Evolutionary conservation across 768 basidiomycete genomes (phyloP), one percentile per base, ranked within the genome.

Genomic region (Russula virescens): DNA sequence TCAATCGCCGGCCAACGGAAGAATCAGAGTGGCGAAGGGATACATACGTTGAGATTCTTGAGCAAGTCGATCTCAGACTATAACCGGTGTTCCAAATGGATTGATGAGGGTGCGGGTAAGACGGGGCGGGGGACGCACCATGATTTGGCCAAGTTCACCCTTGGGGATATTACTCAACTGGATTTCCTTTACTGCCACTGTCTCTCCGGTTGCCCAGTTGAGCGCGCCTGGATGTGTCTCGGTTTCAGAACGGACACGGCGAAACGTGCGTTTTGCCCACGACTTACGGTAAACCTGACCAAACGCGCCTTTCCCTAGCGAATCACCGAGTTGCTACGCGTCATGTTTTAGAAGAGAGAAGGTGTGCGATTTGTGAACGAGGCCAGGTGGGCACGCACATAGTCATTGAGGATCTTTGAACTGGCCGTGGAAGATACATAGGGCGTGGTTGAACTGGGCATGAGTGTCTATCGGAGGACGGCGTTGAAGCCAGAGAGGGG

Each of bases 111-210:
- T 31, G 31, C 31, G 31, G 31, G 18, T 13, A 13, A 43, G 28
- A 25, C 21, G 38, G 10, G 23, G 16, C 13, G 6, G 25, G 31
- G 18, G 23, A 45, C 61, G 69, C 70, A 94, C 94, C 96, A 98
- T 98, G 71, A 99, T 98, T 76, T 98, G 95, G 21, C 90, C 88
- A 43, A 99, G 82, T 72, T 98, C 94, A 59, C 86, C 83, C 73
- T 93, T 91, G 3, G 95, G 91, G 62, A 99, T 95, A 73, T 92
- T 94, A 73, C 86, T 88, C 64, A 99, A 76, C 72, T 92, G 89
- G 68, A 99, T 96, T 75, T 98, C 95, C 80, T 99, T 99, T 71
- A 99, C 89, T 3, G 97, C 97, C 46, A 98, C 96, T 2, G 96
- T 97, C 78, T 98, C 97, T 26, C 97, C 97, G 26, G 94, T 98